Percentiles rank a stretch among this genome's conserved stretches.
phyloP scores from a whole-genome alignment of 2,329 filamentous ascomycete genomes.

The Botrytis medusae region DNA sequence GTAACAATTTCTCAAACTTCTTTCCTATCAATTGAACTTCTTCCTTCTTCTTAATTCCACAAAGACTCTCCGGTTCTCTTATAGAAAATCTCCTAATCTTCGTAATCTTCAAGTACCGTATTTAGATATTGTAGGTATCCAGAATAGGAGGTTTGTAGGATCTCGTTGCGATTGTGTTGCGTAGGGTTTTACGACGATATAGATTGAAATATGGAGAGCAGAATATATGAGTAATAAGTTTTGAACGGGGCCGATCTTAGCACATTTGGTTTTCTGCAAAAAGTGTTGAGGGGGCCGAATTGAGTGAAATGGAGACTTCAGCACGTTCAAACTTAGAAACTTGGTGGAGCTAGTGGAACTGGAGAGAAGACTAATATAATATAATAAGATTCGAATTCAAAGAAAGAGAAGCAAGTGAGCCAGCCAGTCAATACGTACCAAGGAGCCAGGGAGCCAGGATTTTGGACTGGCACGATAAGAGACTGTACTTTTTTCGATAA shows the following conservation, averaged over 20 bases:
- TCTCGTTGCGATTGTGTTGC: neutral
- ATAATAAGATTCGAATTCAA: neutral
- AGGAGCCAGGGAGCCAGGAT: neutral
- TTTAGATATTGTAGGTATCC: neutral
- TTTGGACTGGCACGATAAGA: constrained; percentile 8
- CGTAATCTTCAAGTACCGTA: neutral
- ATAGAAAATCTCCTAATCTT: neutral
- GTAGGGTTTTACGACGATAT: neutral
- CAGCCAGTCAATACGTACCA: neutral
- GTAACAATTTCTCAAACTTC: neutral
- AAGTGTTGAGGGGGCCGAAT: constrained; percentile 13
- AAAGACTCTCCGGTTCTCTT: neutral
- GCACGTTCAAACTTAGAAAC: neutral
- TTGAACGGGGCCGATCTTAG: neutral
- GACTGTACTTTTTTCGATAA: neutral
- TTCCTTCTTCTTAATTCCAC: neutral
- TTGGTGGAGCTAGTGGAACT: neutral
- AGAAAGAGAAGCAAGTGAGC: neutral
- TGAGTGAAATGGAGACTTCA: neutral
- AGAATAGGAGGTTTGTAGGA: neutral
- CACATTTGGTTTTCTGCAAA: neutral
- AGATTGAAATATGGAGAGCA: neutral
- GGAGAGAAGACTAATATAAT: neutral
- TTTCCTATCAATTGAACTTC: neutral
- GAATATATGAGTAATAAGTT: constrained; percentile 5